Conservation (phyloP, 2,329 filamentous ascomycete genomes). For the Aspergillus sojae region DNA sequence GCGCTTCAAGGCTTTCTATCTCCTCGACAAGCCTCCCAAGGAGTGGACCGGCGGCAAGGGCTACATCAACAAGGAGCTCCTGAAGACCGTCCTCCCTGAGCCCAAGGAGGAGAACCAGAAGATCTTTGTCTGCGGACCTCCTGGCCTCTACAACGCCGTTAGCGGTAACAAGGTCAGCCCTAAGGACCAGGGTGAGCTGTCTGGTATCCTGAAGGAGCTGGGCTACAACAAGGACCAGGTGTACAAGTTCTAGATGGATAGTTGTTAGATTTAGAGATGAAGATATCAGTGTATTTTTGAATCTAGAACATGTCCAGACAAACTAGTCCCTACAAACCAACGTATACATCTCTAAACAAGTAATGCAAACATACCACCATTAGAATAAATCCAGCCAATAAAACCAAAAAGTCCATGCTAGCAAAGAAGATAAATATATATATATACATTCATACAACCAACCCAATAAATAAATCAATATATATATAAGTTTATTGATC, state of each 20-base stretch:
- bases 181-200: conserved; percentile 90
- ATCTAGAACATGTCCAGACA: background rate
- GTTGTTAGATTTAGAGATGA: background rate
- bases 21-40: conserved; percentile 81
- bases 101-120: conserved; percentile 92
- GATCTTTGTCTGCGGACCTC: conserved; percentile 93
- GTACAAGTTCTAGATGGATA: conserved; percentile 77
- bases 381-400: background rate
- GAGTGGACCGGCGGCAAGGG: conserved; percentile 77
- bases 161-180: conserved; percentile 88
- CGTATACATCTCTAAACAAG: background rate
- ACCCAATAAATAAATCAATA: background rate
- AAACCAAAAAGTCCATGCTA: background rate
- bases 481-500: conserved; percentile 16
- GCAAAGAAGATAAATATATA: background rate
- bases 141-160: conserved; percentile 89
- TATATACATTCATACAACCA: background rate
- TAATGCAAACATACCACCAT: background rate
- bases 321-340: no score
- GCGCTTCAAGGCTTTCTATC: conserved; percentile 93
- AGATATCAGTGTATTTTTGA: conserved; percentile 1
- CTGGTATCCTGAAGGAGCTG: conserved; percentile 78
- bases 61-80: conserved; percentile 82
- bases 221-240: conserved; percentile 88
- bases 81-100: conserved; percentile 93